Base-by-base conservation (phyloP, 805 yeast genomes). In the Monosporozyma servazzii region DNA sequence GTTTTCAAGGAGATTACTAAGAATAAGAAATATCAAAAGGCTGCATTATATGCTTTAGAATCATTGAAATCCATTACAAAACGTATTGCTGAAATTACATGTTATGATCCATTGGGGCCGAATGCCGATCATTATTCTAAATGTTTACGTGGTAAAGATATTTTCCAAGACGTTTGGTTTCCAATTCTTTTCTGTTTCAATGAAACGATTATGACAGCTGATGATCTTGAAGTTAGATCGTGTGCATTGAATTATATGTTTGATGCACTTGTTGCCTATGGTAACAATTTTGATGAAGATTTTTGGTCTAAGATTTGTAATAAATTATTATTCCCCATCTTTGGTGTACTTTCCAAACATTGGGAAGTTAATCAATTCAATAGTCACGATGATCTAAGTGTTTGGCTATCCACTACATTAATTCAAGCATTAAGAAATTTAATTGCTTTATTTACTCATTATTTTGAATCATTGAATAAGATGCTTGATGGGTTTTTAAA, bases 391-490 rank as follows among this genome's bases (percentile, higher is more conserved):
- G 95, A 86, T 54, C 68, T 88, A 58, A 87, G 96, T 47, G 95
- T 95, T 13, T 93, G 99, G 99, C 72, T 93, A 47, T 88, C 96
- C 0, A 90, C 99, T 0, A 93, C 99, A 0, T 77, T 93, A 68
- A 89, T 95, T 56, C 99, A 93, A 68, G 98, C 98, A 0, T 73
- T 95, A 64, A 81, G 95, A 66, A 87, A 87, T 61, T 79, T 89
- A 82, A 83, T 91, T 59, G 82, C 86, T 0, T 72, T 93, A 51
- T 86, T 91, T 62, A 79, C 89, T 0, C 86, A 83, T 56, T 91
- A 86, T 68, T 93, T 90, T 65, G 86, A 79, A 42, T 77, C 83
- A 2, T 77, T 93, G 62, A 82, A 82, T 58, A 75, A 79, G 42
- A 80, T 86, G 78, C 73, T 91, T 48, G 86, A 81, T 54, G 93